These are phyloP conservation scores for Zopfia rhizophila DNA, from an alignment of 2,329 filamentous ascomycete species.

Conservation along the genomic window DNA sequence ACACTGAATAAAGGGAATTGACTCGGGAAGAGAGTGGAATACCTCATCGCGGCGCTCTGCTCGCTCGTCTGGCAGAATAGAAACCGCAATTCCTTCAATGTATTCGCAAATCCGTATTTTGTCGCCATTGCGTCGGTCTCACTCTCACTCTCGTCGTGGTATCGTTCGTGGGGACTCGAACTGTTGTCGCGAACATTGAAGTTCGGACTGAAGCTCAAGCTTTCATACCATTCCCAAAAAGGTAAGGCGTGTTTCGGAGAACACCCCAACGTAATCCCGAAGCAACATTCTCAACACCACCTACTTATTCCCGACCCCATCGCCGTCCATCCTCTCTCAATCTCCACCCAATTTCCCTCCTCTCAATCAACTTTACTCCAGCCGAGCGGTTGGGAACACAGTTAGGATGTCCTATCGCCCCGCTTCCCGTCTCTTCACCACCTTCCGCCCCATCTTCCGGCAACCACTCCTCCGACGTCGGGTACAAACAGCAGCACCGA, in stretches of 20 bases:
- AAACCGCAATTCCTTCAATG: conserved; percentile 95
- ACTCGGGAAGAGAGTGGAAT: conserved; percentile 41
- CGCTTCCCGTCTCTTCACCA: conserved; percentile 67
- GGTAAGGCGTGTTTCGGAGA: no score
- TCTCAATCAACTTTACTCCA: conserved; percentile 52
- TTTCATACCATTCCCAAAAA: no score
- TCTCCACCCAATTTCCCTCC: conserved; percentile 49
- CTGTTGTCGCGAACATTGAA: conserved; percentile 13
- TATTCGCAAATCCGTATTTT: conserved; percentile 91
- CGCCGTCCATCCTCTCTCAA: conserved; percentile 8
- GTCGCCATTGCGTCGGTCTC: conserved; percentile 73
- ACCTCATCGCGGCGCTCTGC: conserved; percentile 90
- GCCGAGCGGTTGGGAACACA: conserved; percentile 12
- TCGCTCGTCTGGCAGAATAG: conserved; percentile 95
- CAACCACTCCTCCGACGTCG: conserved; percentile 69
- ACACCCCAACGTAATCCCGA: conserved; percentile 36
- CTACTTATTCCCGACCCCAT: conserved; percentile 14
- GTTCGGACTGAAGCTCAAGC: conserved; percentile 21
- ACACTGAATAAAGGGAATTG: neutral
- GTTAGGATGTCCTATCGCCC: conserved; percentile 65
- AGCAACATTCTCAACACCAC: conserved; percentile 27
- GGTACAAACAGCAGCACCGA: conserved; percentile 71
- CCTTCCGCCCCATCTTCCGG: conserved; percentile 63
- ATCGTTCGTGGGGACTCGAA: neutral
- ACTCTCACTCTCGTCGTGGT: neutral